Base-by-base conservation (phyloP, 23 red algal species). In the Gracilaria caudata region DNA sequence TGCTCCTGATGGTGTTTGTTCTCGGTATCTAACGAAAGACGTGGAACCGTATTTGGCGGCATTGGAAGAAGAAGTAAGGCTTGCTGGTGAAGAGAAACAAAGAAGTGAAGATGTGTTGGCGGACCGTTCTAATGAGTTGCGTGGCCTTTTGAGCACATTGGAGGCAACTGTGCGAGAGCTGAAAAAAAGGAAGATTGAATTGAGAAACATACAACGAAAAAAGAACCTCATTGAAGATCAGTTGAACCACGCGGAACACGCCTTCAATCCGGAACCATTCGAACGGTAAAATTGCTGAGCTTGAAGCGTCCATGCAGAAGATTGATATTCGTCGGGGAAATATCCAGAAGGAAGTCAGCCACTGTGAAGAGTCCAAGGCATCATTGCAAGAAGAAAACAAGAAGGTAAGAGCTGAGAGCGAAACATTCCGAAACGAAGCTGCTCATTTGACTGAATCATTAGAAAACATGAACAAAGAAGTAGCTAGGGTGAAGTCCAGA, bases 201-300 rank as follows among this genome's bases (percentile, higher is more conserved):
- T 78, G n/a, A 63, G 20, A 25, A 41, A 78, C 26, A n/a, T 86
- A 32, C 58, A 82, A 29, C 61, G 33, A 63, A 38, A 37, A 75
- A 93, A 82, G 60, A 40, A 71, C 36, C 4, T 11, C 19, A 56
- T 83, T 78, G 88, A 83, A 53, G 80, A 81, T 21, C 56, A 83
- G 26, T n/a, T 75, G 5, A 77, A 92, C 34, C 32, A 78, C 32
- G 80, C 88, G 40, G 66, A 78, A 30, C 51, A 77, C 30, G 88
- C 70, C 4, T 87, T 93, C 65, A 68, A 81, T 86, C 90, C 77
- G 11, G 41, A 51, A 17, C 80, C 81, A 0, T 92, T 51, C 47
- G 88, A 77, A 47, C 33, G 68, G 24, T 56, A n/a, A 92, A 80
- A 83, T 92, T 36, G 36, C 59, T 44, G 54, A 56, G 2, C 74